Evolutionary conservation across 2,329 filamentous ascomycete genomes (phyloP).

Genomic region (Colletotrichum godetiae): DNA sequence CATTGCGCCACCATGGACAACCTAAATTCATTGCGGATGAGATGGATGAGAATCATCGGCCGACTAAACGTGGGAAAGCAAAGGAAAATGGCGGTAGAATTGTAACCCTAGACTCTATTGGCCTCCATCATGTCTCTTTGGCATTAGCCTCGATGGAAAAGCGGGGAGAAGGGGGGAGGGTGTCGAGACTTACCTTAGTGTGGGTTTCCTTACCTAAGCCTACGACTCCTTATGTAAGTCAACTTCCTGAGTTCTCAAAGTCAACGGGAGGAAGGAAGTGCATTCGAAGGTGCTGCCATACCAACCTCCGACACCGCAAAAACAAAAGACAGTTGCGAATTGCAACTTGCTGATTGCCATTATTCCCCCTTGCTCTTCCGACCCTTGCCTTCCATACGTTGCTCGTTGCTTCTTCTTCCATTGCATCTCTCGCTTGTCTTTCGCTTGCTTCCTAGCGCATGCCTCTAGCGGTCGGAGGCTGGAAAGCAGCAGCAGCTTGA

Average conservation of each 20-base stretch:
- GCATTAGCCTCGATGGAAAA: neutral
- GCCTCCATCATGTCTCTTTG: neutral
- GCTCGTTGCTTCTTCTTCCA: neutral
- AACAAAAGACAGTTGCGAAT: too few relatives aligned
- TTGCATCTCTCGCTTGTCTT: neutral
- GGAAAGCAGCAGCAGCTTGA: neutral
- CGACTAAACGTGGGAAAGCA: neutral
- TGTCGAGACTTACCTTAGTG: neutral
- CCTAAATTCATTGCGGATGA: neutral
- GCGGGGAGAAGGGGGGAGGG: neutral
- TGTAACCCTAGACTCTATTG: slow-evolving; percentile 5
- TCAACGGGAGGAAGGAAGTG: neutral
- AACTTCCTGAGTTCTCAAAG: neutral
- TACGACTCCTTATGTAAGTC: too few relatives aligned
- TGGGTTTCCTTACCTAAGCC: too few relatives aligned
- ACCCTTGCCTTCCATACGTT: neutral
- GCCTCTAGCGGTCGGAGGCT: slow-evolving; percentile 9
- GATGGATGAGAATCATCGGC: neutral
- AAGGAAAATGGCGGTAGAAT: neutral
- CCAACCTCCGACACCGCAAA: slow-evolving; percentile 13
- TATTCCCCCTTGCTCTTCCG: neutral
- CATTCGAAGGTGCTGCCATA: neutral
- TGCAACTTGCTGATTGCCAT: too few relatives aligned
- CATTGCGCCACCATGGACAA: neutral
- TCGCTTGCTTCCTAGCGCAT: slow-evolving; percentile 27